Evolutionary conservation across 2,329 filamentous ascomycete genomes (phyloP).

Genomic region (Podosphaera fusca): DNA sequence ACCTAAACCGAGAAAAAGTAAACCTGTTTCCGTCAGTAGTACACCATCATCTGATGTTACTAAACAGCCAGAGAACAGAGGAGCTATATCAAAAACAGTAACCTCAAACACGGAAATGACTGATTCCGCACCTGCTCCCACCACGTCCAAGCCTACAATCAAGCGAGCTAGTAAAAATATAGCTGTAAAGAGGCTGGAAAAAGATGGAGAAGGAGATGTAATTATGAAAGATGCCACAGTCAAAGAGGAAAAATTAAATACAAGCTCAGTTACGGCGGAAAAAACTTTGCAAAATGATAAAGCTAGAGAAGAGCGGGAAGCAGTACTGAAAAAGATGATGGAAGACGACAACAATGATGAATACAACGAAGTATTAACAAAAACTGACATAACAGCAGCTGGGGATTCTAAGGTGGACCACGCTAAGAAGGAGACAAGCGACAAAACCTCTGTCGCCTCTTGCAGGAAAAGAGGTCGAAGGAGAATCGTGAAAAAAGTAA

Average conservation of each 20-base stretch:
- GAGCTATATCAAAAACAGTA: slow-evolving; percentile 11
- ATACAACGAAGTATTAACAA: slow-evolving; percentile 22
- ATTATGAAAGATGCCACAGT: slow-evolving; percentile 26
- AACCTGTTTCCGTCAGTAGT: neutral
- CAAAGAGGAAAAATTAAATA: slow-evolving; percentile 16
- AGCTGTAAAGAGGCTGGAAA: slow-evolving; percentile 9
- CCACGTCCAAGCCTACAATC: slow-evolving; percentile 39
- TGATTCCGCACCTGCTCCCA: slow-evolving; percentile 58
- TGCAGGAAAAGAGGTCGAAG: slow-evolving; percentile 55
- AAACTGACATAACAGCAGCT: slow-evolving; percentile 15
- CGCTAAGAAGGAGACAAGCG: slow-evolving; percentile 8
- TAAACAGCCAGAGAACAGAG: slow-evolving; percentile 8
- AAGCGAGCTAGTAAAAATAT: slow-evolving; percentile 20
- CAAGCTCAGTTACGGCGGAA: slow-evolving; percentile 11
- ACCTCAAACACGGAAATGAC: slow-evolving; percentile 18
- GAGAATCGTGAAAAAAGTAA: slow-evolving; percentile 71
- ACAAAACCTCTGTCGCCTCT: slow-evolving; percentile 24
- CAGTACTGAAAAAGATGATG: slow-evolving; percentile 52
- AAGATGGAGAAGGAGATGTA: slow-evolving; percentile 23
- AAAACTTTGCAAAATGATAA: slow-evolving; percentile 17
- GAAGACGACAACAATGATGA: slow-evolving; percentile 38
- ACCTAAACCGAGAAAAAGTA: slow-evolving; percentile 9
- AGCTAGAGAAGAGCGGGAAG: slow-evolving; percentile 34
- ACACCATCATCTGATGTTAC: slow-evolving; percentile 3
- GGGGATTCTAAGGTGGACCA: slow-evolving; percentile 16